Evolutionary conservation across 306 rosid species (phyloP), one percentile per base, ranked within the genome.

Genomic region (Fragaria vesca): DNA sequence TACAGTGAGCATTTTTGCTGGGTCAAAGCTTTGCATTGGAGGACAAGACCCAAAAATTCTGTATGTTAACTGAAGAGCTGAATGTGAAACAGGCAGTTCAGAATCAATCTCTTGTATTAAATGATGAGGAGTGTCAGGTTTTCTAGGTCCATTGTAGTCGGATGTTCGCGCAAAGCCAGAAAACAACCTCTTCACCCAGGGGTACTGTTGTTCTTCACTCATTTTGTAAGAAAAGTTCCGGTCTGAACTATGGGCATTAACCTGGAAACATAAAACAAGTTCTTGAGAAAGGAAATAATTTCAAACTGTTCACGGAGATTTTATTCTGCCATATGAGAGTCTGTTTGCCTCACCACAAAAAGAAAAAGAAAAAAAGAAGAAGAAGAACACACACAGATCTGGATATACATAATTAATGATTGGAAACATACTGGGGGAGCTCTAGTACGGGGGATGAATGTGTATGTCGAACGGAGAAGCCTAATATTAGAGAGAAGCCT

Each of bases 1-100:
- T 71, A 96, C 99, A 7, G 99, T 96, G 79, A 96, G 98, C 90
- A 96, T 81, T 81, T 96, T 96, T 45, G 99, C 97, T 16, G 99
- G 99, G 89, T 96, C 99, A 84, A 96, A 96, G 85, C 97, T 96
- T 71, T 84, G 93, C 87, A 79, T 91, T 12, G 98, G 99, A 38
- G 99, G 99, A 60, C 89, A 93, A 42, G 98, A 93, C 62, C 99
- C 99, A 83, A 96, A 96, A 78, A 96, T 89, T 62, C 84, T 85
- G 88, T 93, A 87, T 0, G 98, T 93, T 80, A 96, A 85, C 87
- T 84, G 89, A 73, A 96, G 98, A 69, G 98, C 99, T 34, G 99
- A 96, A 78, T 81, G 83, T 72, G 91, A 88, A 84, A 93, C 87
- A 75, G 91, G 88, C 81, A 90, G 72, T 54, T 91, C 90, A 71